Percentiles rank a stretch among this genome's conserved stretches.
Evolutionary conservation across 345 rosid genomes (phyloP).

Genomic region (Bruguiera parviflora): DNA sequence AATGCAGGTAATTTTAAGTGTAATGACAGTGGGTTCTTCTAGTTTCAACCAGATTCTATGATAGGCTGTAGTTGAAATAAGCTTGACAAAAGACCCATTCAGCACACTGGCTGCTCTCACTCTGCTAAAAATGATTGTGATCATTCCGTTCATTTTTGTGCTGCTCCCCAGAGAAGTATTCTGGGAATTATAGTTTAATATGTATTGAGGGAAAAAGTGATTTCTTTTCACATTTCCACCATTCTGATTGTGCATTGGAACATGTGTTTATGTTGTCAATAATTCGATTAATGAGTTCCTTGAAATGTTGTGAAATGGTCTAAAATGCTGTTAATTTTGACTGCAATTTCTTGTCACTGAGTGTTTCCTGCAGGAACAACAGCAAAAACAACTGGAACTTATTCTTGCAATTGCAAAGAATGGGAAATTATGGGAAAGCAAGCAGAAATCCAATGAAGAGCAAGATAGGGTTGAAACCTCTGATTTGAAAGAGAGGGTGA

Average conservation of each 20-base stretch:
- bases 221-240: neutral
- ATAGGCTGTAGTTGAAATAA: too few species aligned
- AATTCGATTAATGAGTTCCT: neutral
- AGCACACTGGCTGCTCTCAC: too few species aligned
- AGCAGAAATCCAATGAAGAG: constrained; percentile 26
- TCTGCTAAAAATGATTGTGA: too few species aligned
- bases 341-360: constrained; percentile 14
- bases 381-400: constrained; percentile 79
- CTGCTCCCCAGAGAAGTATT: too few species aligned
- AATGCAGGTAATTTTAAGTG: constrained; percentile 67
- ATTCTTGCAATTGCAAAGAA: constrained; percentile 71
- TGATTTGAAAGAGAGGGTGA: constrained; percentile 22
- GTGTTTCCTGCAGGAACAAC: constrained; percentile 67
- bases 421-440: constrained; percentile 55
- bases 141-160: too few species aligned
- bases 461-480: constrained; percentile 28
- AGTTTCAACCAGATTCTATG: neutral
- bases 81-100: too few species aligned
- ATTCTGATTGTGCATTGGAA: neutral
- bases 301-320: neutral
- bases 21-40: constrained; percentile 9
- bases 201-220: too few species aligned
- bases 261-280: neutral
- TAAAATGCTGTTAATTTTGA: constrained; percentile 8
- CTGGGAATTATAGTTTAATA: too few species aligned